Base-by-base conservation (phyloP, 225 moss, liverwort and hornwort genomes). In the Sphagnum tenellum region DNA sequence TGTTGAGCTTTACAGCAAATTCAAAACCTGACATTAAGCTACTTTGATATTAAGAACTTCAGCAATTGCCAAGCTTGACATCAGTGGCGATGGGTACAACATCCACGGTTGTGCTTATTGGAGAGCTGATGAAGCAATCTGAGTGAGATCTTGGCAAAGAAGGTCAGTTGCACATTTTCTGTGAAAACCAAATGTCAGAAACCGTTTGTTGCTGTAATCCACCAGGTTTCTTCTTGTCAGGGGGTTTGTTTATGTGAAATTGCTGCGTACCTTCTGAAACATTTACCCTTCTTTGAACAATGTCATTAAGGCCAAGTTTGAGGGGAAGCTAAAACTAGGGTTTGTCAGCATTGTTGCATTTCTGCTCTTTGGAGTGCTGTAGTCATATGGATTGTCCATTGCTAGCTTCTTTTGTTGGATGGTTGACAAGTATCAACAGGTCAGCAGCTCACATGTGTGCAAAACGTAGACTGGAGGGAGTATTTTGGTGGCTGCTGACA, bases 1-100 rank as follows among this genome's bases (percentile, higher is more conserved):
- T 29, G 29, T 70, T 5, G 66, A 4, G 66, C 44, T 50, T 12
- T 65, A 13, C 67, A 85, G 85, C 92, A 98, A 89, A 92, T 98
- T 69, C 96, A 98, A 75, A 98, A 98, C 68, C 92, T 92, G 47
- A 92, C 96, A n/a, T n/a, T n/a, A n/a, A 5, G 96, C 96, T 55
- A 98, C 92, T 13, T 92, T 98, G 96, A 98, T 98, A 46, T 92
- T 92, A 0, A 86, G 96, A 56, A 92, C 96, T 29, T 29, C 29
- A 76, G 96, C 96, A n/a, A 90, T 98, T 50, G 90, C 96, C 0
- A 92, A 92, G 71, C 92, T 92, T 73, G 96, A 92, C 63, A 90
- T 98, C 45, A 92, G 96, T 75, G 96, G 96, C 64, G 96, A 98
- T 70, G 92, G 92, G 29, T 29, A 98, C 96, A 4, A 92, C 96